These are phyloP conservation scores for Nicotiana benthamiana DNA, from an alignment of 257 asterid genomes.

Conservation along the genomic window DNA sequence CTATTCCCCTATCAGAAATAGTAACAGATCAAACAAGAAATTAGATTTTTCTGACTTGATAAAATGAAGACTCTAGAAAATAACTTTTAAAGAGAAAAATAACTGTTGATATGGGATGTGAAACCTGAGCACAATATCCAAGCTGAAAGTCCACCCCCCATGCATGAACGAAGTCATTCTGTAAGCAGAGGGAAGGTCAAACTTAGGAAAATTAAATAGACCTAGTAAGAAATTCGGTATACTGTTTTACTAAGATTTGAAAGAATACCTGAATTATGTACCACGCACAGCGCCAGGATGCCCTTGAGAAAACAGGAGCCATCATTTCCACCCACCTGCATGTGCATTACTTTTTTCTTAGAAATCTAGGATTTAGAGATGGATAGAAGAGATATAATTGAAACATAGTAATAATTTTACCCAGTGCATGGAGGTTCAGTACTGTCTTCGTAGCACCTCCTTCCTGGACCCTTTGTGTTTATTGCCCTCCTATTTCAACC, in stretches of 20 bases:
- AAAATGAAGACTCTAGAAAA: not conserved
- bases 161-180: slow-evolving; percentile 63
- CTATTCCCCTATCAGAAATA: slow-evolving; percentile 46
- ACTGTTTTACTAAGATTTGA: not conserved
- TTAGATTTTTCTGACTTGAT: no score
- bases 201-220: no score
- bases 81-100: not conserved
- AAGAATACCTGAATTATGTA: slow-evolving; percentile 64
- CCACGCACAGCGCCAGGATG: slow-evolving; percentile 76
- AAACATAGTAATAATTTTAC: slow-evolving; percentile 17
- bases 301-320: slow-evolving; percentile 75
- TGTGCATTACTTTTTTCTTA: not conserved
- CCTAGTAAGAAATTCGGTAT: no score
- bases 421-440: slow-evolving; percentile 69
- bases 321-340: slow-evolving; percentile 74
- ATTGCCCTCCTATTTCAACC: slow-evolving; percentile 35
- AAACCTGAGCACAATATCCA: slow-evolving; percentile 71
- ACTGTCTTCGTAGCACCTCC: slow-evolving; percentile 41
- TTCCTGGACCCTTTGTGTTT: slow-evolving; percentile 36
- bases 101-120: not conserved
- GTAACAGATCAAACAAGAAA: not conserved
- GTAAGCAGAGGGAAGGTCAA: slow-evolving; percentile 8
- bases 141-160: slow-evolving; percentile 79
- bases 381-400: not conserved
- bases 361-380: not conserved